A percentile compares a stretch with the other conserved stretches of the same genome.
These are phyloP conservation scores for Daldinia loculata DNA, from an alignment of 495 filamentous ascomycete genomes.

Conservation along the genomic window DNA sequence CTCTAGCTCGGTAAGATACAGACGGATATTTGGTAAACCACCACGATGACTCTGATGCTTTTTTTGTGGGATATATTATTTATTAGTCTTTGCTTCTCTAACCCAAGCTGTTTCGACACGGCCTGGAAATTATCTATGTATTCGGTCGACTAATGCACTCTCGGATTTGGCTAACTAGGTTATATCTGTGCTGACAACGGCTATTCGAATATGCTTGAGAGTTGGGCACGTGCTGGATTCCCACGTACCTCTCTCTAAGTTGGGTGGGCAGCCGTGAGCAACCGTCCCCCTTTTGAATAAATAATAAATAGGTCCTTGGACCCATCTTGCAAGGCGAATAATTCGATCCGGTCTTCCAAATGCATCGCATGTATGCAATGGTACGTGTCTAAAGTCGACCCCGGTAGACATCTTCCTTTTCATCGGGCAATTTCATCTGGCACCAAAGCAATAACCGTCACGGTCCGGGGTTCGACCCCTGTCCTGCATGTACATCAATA, in stretches of 20 bases:
- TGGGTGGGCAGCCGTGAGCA: background rate
- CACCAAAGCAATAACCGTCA: slow-evolving; percentile 47
- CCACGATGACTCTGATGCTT: background rate
- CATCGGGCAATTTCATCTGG: slow-evolving; percentile 57
- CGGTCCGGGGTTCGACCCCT: slow-evolving; percentile 40
- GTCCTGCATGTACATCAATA: slow-evolving; percentile 42
- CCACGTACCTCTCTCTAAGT: slow-evolving; percentile 6
- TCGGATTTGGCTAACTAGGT: background rate
- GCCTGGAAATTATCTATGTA: background rate
- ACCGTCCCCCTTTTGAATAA: slow-evolving; percentile 14
- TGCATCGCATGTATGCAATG: slow-evolving; percentile 47
- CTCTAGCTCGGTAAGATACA: slow-evolving; percentile 24
- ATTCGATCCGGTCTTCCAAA: slow-evolving; percentile 41
- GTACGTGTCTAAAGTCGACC: slow-evolving; percentile 45
- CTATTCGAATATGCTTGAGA: background rate
- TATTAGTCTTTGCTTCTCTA: background rate
- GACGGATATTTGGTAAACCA: background rate
- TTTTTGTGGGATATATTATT: background rate
- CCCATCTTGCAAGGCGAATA: slow-evolving; percentile 14
- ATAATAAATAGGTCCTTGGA: too few relatives aligned
- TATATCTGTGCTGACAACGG: background rate
- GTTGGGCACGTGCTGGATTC: slow-evolving; percentile 16
- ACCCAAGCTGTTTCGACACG: background rate
- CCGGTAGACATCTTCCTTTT: slow-evolving; percentile 45
- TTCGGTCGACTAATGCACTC: background rate